These are phyloP conservation scores for Colletotrichum euphorbiae DNA, from an alignment of 2,329 filamentous ascomycete species.

Conservation along the genomic window DNA sequence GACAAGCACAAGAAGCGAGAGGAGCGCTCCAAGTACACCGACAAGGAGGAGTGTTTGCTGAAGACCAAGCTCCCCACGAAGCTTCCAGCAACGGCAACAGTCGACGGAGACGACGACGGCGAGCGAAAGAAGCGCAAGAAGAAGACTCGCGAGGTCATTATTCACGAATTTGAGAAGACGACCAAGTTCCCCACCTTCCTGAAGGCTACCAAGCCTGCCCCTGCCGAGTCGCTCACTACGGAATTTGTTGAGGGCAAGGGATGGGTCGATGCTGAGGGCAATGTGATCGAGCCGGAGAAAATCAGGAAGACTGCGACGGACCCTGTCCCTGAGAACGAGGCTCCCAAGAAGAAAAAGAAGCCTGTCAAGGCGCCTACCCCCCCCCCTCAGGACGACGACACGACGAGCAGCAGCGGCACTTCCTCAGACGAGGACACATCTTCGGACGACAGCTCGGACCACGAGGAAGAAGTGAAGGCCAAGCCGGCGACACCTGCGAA, in stretches of 20 bases:
- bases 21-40: constrained; percentile 81
- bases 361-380: constrained; percentile 32
- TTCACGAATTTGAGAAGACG: constrained; percentile 92
- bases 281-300: constrained; percentile 74
- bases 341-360: constrained; percentile 40
- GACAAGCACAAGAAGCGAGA: constrained; percentile 68
- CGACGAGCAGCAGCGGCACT: constrained; percentile 54
- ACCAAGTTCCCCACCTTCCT: constrained; percentile 86
- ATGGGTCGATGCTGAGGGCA: constrained; percentile 85
- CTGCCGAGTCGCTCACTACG: constrained; percentile 55
- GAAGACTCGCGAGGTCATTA: constrained; percentile 70
- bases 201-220: constrained; percentile 63
- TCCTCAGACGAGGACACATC: constrained; percentile 49
- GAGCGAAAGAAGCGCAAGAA: constrained; percentile 71
- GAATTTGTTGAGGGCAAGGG: constrained; percentile 87
- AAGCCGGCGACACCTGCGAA: constrained; percentile 32
- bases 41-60: constrained; percentile 84
- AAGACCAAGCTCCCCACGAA: constrained; percentile 75
- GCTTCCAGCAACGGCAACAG: constrained; percentile 54
- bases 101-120: constrained; percentile 53
- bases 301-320: constrained; percentile 47
- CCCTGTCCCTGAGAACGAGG: constrained; percentile 43
- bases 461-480: constrained; percentile 41
- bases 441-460: constrained; percentile 49
- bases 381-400: constrained; percentile 46